These are phyloP conservation scores for Lactuca saligna DNA, from an alignment of 129 eudicot species.

Conservation along the genomic window DNA sequence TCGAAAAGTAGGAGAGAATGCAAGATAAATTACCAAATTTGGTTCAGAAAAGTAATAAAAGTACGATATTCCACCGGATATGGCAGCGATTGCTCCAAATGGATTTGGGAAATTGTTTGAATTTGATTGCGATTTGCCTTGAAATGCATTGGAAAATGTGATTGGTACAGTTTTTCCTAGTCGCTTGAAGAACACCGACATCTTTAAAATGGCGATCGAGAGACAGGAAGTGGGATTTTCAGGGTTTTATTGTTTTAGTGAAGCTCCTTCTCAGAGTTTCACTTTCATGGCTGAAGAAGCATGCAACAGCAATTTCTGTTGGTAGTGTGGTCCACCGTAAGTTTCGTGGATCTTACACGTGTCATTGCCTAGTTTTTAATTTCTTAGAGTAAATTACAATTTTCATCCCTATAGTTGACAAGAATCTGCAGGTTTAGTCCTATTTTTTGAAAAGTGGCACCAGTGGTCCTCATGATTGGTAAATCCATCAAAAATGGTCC, in stretches of 20 bases:
- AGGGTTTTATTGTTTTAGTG: slow-evolving; percentile 11
- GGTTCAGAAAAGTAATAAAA: slow-evolving; percentile 58
- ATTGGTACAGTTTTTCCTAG: slow-evolving; percentile 51
- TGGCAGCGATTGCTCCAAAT: slow-evolving; percentile 80
- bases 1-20: slow-evolving; percentile 2
- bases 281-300: slow-evolving; percentile 12
- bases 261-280: slow-evolving; percentile 3
- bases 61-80: slow-evolving; percentile 79
- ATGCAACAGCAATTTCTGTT: background rate
- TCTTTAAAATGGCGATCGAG: slow-evolving; percentile 24
- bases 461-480: too few relatives aligned
- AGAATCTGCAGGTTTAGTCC: too few relatives aligned
- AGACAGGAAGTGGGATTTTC: slow-evolving; percentile 17
- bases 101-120: slow-evolving; percentile 42
- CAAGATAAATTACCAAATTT: slow-evolving; percentile 47
- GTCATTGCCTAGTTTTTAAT: background rate
- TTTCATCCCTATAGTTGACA: too few relatives aligned
- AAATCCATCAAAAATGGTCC: too few relatives aligned
- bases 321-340: background rate
- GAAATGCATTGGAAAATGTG: slow-evolving; percentile 39
- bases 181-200: slow-evolving; percentile 60
- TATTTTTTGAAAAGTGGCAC: too few relatives aligned
- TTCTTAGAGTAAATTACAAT: too few relatives aligned
- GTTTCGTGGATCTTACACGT: slow-evolving; percentile 16
- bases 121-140: slow-evolving; percentile 42